Evolutionary conservation across 225 moss, liverwort and hornwort species (phyloP).

Genomic region (Physcomitrium patens): DNA sequence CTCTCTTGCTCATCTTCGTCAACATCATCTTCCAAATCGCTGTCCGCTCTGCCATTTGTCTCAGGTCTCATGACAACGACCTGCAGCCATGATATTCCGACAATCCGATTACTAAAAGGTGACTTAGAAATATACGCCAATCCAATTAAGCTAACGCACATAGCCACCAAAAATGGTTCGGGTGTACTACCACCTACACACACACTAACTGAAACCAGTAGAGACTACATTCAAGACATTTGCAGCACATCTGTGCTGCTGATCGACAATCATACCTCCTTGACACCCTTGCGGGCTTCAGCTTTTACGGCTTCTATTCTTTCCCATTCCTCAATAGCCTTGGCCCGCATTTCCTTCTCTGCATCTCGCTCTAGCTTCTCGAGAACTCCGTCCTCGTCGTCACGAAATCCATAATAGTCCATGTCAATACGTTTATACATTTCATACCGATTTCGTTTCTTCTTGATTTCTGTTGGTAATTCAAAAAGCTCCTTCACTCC

Average conservation of each 20-base stretch:
- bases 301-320: constrained; percentile 85
- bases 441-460: constrained; percentile 93
- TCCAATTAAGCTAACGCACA: constrained; percentile 1
- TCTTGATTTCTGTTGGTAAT: constrained; percentile 83
- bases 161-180: not conserved
- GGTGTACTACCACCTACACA: not conserved
- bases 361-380: constrained; percentile 85
- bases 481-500: constrained; percentile 97
- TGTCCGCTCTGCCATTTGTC: constrained; percentile 71
- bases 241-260: constrained; percentile 11
- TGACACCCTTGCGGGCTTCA: constrained; percentile 93
- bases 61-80: constrained; percentile 66
- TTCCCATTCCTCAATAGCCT: constrained; percentile 85
- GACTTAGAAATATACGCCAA: not conserved
- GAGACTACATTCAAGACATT: not conserved
- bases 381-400: constrained; percentile 93
- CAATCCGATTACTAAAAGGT: not conserved
- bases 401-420: constrained; percentile 97
- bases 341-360: constrained; percentile 76
- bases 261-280: constrained; percentile 54
- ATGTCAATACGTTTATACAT: constrained; percentile 99
- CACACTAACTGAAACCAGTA: not conserved
- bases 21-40: constrained; percentile 61
- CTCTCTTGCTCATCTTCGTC: constrained; percentile 60
- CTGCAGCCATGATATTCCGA: constrained; percentile 37